phyloP scores from a whole-genome alignment of 2,329 filamentous ascomycete species.

The Hawksworthiomyces lignivorus region DNA sequence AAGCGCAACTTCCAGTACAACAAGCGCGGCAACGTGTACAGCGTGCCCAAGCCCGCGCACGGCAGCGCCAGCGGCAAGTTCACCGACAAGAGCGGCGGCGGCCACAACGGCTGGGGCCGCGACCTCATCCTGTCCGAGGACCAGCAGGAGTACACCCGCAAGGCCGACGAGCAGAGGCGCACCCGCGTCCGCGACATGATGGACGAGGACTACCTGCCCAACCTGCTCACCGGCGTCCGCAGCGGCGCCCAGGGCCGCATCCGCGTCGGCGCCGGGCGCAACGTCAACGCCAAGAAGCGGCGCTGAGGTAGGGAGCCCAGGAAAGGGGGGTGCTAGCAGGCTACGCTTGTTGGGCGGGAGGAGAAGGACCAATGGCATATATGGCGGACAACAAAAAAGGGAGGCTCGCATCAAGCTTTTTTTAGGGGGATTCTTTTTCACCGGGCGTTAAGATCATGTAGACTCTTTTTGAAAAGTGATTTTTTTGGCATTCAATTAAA shows the following conservation, averaged over 20 bases:
- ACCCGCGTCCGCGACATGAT: slow-evolving; percentile 73
- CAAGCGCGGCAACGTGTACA: slow-evolving; percentile 84
- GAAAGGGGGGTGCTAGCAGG: too few relatives aligned
- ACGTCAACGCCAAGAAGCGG: slow-evolving; percentile 72
- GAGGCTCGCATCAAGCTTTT: too few relatives aligned
- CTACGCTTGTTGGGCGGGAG: too few relatives aligned
- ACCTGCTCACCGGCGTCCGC: slow-evolving; percentile 74
- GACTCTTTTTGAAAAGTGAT: too few relatives aligned
- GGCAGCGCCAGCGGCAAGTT: slow-evolving; percentile 73
- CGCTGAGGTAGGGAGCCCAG: slow-evolving; percentile 24
- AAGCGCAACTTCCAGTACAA: slow-evolving; percentile 97
- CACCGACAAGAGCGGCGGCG: slow-evolving; percentile 53
- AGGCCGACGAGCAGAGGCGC: slow-evolving; percentile 55
- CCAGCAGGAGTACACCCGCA: slow-evolving; percentile 78
- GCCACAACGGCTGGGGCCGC: slow-evolving; percentile 79
- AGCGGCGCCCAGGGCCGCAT: slow-evolving; percentile 56
- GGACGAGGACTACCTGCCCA: slow-evolving; percentile 89
- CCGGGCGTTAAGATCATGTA: too few relatives aligned
- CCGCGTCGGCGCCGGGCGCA: slow-evolving; percentile 76
- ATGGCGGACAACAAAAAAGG: too few relatives aligned
- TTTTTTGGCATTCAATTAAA: too few relatives aligned
- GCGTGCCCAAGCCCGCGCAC: slow-evolving; percentile 81
- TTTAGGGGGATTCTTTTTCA: too few relatives aligned
- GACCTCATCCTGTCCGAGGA: slow-evolving; percentile 84
- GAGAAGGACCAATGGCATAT: too few relatives aligned